Percentiles rank a stretch among this genome's conserved stretches.
These are phyloP conservation scores for Blastomyces parvus DNA, from an alignment of 2,329 filamentous ascomycete species.

Conservation along the genomic window DNA sequence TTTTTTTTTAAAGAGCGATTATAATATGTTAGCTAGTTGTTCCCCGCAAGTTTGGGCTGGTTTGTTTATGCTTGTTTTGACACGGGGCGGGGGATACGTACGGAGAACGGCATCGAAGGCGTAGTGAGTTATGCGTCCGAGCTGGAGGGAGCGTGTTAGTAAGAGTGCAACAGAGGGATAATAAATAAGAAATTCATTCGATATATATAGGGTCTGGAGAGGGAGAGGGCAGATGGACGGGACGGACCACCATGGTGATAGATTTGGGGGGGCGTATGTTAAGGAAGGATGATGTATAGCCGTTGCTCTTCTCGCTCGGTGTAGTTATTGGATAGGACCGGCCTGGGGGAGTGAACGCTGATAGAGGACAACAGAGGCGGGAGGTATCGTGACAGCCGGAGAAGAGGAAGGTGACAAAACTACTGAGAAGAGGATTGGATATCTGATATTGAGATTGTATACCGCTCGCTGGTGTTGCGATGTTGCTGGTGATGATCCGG, in stretches of 20 bases:
- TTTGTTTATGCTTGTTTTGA: not conserved
- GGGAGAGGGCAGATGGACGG: slow-evolving; percentile 9
- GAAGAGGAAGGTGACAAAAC: no score
- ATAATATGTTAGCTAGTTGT: slow-evolving; percentile 1
- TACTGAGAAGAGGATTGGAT: no score
- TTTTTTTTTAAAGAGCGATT: slow-evolving; percentile 6
- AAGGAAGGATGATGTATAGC: not conserved
- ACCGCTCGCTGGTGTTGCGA: no score
- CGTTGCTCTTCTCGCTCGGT: not conserved
- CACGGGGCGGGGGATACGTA: slow-evolving; percentile 40
- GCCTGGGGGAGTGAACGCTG: not conserved
- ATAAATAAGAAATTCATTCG: slow-evolving; percentile 25
- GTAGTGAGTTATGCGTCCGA: slow-evolving; percentile 88
- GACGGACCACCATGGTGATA: slow-evolving; percentile 36
- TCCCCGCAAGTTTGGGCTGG: not conserved
- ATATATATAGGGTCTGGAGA: no score
- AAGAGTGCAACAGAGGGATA: slow-evolving; percentile 42
- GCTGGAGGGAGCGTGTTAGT: slow-evolving; percentile 62
- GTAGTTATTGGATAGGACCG: not conserved
- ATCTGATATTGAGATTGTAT: no score
- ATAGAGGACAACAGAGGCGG: not conserved
- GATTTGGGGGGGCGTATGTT: not conserved
- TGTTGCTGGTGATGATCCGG: no score
- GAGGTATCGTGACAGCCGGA: not conserved
- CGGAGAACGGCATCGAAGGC: slow-evolving; percentile 90